These are phyloP conservation scores for Houttuynia cordata DNA, from an alignment of 164 flowering plant species.

Conservation along the genomic window DNA sequence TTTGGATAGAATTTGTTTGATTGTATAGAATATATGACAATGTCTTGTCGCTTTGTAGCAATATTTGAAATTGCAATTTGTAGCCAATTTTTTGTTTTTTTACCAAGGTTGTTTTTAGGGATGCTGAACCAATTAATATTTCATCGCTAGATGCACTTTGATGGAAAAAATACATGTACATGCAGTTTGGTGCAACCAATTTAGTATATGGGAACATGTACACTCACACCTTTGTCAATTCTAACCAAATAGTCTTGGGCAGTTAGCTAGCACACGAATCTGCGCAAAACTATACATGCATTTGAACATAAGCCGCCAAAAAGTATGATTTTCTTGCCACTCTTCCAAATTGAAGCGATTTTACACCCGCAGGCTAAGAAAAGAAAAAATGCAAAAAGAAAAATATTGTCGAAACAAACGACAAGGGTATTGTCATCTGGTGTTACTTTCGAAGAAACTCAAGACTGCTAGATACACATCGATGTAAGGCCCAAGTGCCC, in stretches of 20 bases:
- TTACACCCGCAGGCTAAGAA: neutral
- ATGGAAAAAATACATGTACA: too few species aligned
- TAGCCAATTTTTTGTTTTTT: too few species aligned
- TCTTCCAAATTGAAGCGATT: neutral
- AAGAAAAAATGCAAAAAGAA: neutral
- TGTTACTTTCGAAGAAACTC: conserved; percentile 1
- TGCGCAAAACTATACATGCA: neutral
- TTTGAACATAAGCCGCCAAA: neutral
- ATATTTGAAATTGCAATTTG: too few species aligned
- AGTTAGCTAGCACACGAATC: neutral
- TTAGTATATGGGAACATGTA: too few species aligned
- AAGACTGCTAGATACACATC: conserved; percentile 8
- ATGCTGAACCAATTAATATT: too few species aligned
- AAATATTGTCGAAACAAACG: neutral
- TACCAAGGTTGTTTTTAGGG: too few species aligned
- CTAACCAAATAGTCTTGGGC: too few species aligned
- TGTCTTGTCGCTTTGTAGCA: too few species aligned
- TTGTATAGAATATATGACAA: too few species aligned
- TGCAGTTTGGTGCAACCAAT: too few species aligned
- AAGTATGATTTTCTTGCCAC: neutral
- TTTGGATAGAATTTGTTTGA: too few species aligned
- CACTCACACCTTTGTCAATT: neutral
- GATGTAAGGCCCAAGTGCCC: conserved; percentile 3
- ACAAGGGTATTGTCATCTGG: neutral
- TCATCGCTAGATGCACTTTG: too few species aligned